Evolutionary conservation across 345 rosid genomes (phyloP), one percentile per base, ranked within the genome.

Genomic region (Hypericum androsaemum): DNA sequence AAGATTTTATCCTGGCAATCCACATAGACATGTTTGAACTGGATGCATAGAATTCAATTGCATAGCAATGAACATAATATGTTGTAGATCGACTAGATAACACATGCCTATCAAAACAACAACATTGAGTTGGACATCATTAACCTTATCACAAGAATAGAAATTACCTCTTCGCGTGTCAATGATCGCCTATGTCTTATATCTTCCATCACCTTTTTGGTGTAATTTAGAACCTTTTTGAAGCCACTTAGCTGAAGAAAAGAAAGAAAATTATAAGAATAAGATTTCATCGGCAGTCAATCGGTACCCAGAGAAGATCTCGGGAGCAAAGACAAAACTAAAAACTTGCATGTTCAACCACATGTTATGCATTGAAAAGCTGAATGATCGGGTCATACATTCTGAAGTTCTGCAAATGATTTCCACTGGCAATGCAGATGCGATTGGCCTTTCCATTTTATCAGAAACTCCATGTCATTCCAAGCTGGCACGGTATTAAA

Each of bases 371-470:
- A 22, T 22, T 22, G 32, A 22, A 22, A 22, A 22, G 32, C 32
- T 1, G 32, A 22, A 22, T 22, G 32, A 22, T 22, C 32, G 32
- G 32, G 48, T 35, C 82, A 58, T 81, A 94, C 99, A 81, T 81
- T 82, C 74, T 94, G 99, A 54, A 94, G 66, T 53, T 94, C 89
- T 39, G 71, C 56, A 57, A 86, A 67, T 38, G 89, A 71, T 71
- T 88, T 94, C 99, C 99, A 94, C 72, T 81, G 94, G 65, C 95
- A 94, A 58, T 94, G 99, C 71, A 94, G 75, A 64, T 94, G 99
- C 16, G 99, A 94, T 79, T 83, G 97, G 71, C 97, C 97, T 70
- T 94, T 94, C 99, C 97, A 94, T 76, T 94, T 94, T 57, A 94
- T 88, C 65, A 88, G 68, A 72, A 88, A 88, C 69, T 88, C 99